Evolutionary conservation across 2,329 filamentous ascomycete species (phyloP).

Genomic region (Hypoxylon sp.): DNA sequence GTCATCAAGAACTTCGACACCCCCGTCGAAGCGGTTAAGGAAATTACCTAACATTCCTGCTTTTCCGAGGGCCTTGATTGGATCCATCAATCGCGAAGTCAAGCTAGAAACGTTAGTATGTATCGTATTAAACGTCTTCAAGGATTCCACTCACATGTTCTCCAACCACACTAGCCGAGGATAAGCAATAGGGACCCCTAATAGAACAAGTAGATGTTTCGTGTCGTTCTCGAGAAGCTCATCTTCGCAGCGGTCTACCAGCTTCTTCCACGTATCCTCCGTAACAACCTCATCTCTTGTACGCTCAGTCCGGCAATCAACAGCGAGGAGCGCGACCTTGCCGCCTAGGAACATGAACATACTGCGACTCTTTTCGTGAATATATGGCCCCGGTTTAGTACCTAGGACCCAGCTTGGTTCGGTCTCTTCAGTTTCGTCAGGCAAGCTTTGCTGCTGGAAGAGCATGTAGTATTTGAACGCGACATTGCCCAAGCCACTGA

Average conservation of each 20-base stretch:
- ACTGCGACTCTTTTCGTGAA: constrained; percentile 86
- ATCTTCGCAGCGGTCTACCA: constrained; percentile 87
- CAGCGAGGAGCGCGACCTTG: constrained; percentile 83
- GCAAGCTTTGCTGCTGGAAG: constrained; percentile 94
- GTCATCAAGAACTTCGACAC: constrained; percentile 91
- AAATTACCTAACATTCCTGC: constrained; percentile 84
- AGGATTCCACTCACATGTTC: constrained; percentile 69
- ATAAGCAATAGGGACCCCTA: constrained; percentile 88
- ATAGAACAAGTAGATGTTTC: constrained; percentile 89
- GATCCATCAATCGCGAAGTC: constrained; percentile 88
- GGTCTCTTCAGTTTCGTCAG: constrained; percentile 82
- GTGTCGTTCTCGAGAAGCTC: constrained; percentile 88
- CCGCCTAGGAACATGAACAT: constrained; percentile 87
- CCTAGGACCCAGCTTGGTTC: constrained; percentile 96
- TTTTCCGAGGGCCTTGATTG: constrained; percentile 89
- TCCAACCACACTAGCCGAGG: constrained; percentile 82
- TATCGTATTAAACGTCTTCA: constrained; percentile 4
- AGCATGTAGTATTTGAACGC: constrained; percentile 99
- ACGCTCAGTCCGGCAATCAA: constrained; percentile 93
- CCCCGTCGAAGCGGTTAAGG: constrained; percentile 91
- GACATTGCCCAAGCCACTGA: constrained; percentile 88
- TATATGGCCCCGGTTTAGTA: constrained; percentile 85
- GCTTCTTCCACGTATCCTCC: constrained; percentile 84
- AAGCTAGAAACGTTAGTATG: constrained; percentile 67
- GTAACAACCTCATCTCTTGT: constrained; percentile 85